Evolutionary conservation across 1,284 basidiomycete species (phyloP).

Genomic region (Neolentinus lepideus): DNA sequence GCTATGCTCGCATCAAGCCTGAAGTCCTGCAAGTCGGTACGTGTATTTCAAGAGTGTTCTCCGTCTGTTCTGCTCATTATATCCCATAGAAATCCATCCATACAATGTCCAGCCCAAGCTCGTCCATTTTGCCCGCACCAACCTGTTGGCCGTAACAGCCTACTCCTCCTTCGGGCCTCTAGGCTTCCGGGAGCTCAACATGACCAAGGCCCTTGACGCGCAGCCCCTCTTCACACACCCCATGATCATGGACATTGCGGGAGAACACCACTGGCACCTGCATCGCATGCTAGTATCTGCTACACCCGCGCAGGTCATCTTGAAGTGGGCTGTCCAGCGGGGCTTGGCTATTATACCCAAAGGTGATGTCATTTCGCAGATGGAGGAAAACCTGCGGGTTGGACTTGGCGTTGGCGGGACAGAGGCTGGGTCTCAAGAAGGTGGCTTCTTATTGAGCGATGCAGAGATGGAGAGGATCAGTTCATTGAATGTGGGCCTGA

Average conservation of each 20-base stretch:
- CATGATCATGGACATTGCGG: slow-evolving; percentile 13
- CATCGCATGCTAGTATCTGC: not conserved
- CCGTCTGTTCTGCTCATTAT: not conserved
- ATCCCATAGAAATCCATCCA: slow-evolving; percentile 20
- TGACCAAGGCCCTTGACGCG: slow-evolving; percentile 13
- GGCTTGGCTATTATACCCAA: slow-evolving; percentile 19
- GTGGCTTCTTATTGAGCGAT: slow-evolving; percentile 10
- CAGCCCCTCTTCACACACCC: slow-evolving; percentile 17
- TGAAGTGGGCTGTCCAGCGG: slow-evolving; percentile 19
- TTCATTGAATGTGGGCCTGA: slow-evolving; percentile 13
- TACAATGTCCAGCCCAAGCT: slow-evolving; percentile 16
- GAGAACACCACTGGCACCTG: slow-evolving; percentile 8
- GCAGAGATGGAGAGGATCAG: slow-evolving; percentile 15
- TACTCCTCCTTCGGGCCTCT: slow-evolving; percentile 20
- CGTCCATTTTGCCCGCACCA: slow-evolving; percentile 14
- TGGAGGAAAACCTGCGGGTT: slow-evolving; percentile 14
- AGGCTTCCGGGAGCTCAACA: slow-evolving; percentile 17
- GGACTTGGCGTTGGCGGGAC: not conserved
- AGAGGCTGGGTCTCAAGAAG: slow-evolving; percentile 3
- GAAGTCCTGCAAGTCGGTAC: slow-evolving; percentile 18
- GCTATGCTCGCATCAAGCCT: slow-evolving; percentile 17
- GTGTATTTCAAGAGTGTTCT: not conserved
- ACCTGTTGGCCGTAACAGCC: slow-evolving; percentile 16
- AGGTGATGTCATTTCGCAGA: slow-evolving; percentile 12
- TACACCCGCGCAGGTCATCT: slow-evolving; percentile 16